Base-by-base conservation (phyloP, 345 rosid genomes). In the Sisymbrium irio region DNA sequence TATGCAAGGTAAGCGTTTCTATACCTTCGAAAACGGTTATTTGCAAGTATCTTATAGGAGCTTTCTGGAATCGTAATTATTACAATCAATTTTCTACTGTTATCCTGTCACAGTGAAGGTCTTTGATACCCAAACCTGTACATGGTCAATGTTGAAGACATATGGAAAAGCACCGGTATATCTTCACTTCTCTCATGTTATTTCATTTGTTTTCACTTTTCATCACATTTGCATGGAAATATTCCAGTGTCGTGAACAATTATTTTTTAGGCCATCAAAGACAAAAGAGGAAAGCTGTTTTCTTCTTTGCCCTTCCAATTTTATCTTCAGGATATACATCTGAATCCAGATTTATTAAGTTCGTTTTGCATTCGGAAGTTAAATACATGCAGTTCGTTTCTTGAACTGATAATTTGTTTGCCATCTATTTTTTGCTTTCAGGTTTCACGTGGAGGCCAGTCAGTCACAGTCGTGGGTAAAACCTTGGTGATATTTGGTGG, bases 391-490 rank as follows among this genome's bases (percentile, higher is more conserved):
- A 59, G 27, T 66, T 72, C 53, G 62, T 59, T 40, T 32, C 44
- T 33, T 58, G 30, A 47, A 46, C 4, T 62, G 44, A 49, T 55
- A 25, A 59, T 47, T 61, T 17, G n/a, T 53, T 54, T 69, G 15
- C n/a, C 35, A 67, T 64, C 12, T 51, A 53, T 56, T 64, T 61
- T 46, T 84, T 67, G 54, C 45, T 76, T n/a, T 72, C 75, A 96
- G 99, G 86, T 84, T 71, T 96, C 99, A 32, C 98, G 98, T 50
- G 98, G 99, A 56, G 96, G 99, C 79, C 99, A 96, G 68, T 90
- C 99, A 6, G 98, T 90, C 61, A 92, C 92, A 64, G 75, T 88
- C 33, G 89, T 90, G 49, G 97, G 97, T 61, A 83, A 89, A 75
- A 96, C 81, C 77, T 72, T 96, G 78, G 95, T 96, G 67, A 87